Conservation (phyloP, 2,329 filamentous ascomycete genomes). For the Apiospora koreana region DNA sequence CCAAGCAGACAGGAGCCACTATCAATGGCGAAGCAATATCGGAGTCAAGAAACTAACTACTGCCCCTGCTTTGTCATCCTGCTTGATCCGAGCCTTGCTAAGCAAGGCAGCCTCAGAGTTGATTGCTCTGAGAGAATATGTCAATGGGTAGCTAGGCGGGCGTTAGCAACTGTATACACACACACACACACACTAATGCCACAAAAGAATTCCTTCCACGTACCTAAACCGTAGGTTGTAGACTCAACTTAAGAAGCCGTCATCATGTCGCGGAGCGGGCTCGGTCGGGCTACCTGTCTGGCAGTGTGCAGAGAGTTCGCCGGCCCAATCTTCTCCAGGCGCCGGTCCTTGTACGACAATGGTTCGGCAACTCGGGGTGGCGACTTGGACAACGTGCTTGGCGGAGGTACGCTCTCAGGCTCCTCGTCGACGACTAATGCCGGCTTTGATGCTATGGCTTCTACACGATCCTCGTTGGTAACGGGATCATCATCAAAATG, state of each 20-base stretch:
- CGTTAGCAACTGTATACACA: background rate
- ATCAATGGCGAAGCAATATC: background rate
- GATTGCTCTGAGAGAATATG: background rate
- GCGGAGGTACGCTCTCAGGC: constrained; percentile 40
- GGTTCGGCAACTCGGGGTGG: constrained; percentile 31
- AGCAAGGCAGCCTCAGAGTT: background rate
- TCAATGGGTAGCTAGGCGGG: background rate
- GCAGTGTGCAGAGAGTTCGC: constrained; percentile 46
- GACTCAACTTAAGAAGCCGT: constrained; percentile 39
- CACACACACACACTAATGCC: too few species aligned
- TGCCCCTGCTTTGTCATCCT: background rate
- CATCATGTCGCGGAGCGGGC: constrained; percentile 70
- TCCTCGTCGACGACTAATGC: constrained; percentile 36
- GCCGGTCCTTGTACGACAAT: constrained; percentile 43
- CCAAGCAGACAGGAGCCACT: constrained; percentile 6
- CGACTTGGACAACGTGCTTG: constrained; percentile 33
- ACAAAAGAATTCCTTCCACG: background rate
- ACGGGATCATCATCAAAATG: constrained; percentile 64
- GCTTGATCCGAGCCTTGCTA: background rate
- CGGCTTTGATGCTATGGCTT: constrained; percentile 50
- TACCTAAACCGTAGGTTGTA: constrained; percentile 1
- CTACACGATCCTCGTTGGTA: constrained; percentile 80
- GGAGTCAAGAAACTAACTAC: background rate
- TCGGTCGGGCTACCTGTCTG: constrained; percentile 59
- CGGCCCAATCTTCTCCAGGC: constrained; percentile 47